Percentiles rank a stretch among this genome's conserved stretches.
Conservation (phyloP, 768 basidiomycete species). For the Mycena alexandri region DNA sequence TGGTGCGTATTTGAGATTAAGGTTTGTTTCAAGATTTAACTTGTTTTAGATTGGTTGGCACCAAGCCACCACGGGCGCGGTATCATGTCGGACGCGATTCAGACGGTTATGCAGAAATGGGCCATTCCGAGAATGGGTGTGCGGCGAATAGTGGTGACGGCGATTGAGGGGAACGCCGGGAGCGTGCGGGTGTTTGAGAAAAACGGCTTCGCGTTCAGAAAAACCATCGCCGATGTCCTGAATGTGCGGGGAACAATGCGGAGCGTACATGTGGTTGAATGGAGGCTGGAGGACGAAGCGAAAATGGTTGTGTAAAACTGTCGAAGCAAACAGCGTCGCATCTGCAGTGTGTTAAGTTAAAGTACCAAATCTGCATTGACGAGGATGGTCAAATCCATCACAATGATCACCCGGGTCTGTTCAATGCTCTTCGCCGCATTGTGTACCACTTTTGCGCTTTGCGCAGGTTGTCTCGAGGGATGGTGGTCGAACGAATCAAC, state of each 20-base stretch:
- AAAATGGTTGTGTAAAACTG: background rate
- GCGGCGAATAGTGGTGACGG: constrained; percentile 57
- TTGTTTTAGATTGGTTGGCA: constrained; percentile 67
- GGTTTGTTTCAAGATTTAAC: background rate
- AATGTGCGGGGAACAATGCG: constrained; percentile 53
- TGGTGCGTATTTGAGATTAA: constrained; percentile 50
- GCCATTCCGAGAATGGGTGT: constrained; percentile 75
- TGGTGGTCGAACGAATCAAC: no score
- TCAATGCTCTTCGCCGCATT: no score
- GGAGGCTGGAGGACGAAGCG: constrained; percentile 11
- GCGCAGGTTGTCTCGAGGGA: no score
- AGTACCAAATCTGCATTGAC: no score
- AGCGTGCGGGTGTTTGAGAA: constrained; percentile 78
- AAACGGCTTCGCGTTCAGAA: constrained; percentile 64
- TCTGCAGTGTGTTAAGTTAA: no score
- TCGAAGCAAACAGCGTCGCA: constrained; percentile 2
- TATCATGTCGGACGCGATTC: constrained; percentile 78
- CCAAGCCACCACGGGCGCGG: constrained; percentile 74
- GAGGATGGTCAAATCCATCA: no score
- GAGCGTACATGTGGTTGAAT: constrained; percentile 37
- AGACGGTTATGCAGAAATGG: constrained; percentile 69
- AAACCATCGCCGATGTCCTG: constrained; percentile 55
- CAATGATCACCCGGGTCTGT: no score
- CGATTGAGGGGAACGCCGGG: constrained; percentile 67
- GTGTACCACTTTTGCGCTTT: no score